Conservation (phyloP, 345 rosid species). For the Ricinus communis region DNA sequence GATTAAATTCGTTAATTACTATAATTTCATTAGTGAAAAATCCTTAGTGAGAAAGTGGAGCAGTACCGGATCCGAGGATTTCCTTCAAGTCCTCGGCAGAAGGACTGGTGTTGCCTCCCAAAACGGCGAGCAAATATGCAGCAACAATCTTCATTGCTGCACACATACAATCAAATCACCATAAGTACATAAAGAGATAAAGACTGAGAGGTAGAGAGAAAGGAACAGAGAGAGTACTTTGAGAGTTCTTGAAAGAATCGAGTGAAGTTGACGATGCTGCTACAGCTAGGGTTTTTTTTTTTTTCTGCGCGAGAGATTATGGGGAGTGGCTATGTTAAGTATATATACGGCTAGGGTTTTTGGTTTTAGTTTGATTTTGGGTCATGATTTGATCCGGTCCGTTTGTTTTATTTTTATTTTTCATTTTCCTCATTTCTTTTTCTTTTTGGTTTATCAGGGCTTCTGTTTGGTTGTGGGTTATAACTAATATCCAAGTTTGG, state of each 20-base stretch:
- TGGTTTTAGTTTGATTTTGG: neutral
- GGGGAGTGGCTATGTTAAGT: neutral
- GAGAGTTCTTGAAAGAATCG: neutral
- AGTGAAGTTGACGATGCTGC: neutral
- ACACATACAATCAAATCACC: neutral
- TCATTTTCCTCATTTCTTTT: no score
- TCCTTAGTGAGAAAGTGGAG: neutral
- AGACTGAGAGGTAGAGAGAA: no score
- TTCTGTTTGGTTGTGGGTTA: no score
- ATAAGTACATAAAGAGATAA: neutral
- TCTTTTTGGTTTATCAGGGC: no score
- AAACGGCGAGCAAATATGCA: constrained; percentile 11
- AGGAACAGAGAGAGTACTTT: no score
- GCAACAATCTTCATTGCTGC: constrained; percentile 9
- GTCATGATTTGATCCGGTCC: no score
- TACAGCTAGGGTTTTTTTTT: neutral
- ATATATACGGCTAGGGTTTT: neutral
- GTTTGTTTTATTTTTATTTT: no score
- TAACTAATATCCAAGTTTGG: no score
- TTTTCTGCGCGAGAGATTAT: neutral
- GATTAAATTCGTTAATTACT: no score
- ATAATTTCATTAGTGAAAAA: neutral
- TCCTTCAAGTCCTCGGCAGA: constrained; percentile 13
- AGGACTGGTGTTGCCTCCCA: constrained; percentile 14
- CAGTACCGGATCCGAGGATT: constrained; percentile 3